Conservation (phyloP, 768 basidiomycete genomes). For the Kwoniella sp. region DNA sequence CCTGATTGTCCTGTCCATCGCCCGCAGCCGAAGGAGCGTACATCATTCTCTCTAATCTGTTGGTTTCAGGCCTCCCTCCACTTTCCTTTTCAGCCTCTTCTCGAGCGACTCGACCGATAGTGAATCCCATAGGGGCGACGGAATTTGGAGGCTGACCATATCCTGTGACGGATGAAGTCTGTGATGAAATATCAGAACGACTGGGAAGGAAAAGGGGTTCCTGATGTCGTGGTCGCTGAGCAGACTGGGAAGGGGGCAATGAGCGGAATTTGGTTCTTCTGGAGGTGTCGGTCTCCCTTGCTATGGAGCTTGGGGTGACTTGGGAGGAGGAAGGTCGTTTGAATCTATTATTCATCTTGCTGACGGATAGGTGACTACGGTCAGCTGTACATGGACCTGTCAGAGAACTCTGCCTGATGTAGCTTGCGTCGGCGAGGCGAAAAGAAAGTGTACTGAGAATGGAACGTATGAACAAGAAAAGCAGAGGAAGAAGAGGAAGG, state of each 20-base stretch:
- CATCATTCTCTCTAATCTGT: background rate
- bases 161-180: background rate
- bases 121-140: background rate
- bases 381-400: background rate
- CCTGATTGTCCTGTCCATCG: too few relatives aligned
- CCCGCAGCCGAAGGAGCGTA: background rate
- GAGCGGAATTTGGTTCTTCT: constrained; percentile 8
- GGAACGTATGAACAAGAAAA: background rate
- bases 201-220: background rate
- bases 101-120: background rate
- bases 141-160: background rate
- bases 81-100: background rate
- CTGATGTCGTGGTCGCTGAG: background rate
- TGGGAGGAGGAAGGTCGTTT: constrained; percentile 1
- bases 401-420: too few relatives aligned
- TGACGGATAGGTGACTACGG: background rate
- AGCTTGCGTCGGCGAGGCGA: too few relatives aligned
- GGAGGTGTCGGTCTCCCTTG: constrained; percentile 12
- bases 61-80: background rate
- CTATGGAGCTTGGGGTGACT: constrained; percentile 1
- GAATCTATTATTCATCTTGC: background rate
- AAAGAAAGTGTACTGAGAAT: constrained; percentile 1
- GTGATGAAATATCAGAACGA: background rate
- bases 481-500: constrained; percentile 3
- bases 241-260: background rate